Base-by-base conservation (phyloP, 441 rosid genomes). In the Erodium texanum region DNA sequence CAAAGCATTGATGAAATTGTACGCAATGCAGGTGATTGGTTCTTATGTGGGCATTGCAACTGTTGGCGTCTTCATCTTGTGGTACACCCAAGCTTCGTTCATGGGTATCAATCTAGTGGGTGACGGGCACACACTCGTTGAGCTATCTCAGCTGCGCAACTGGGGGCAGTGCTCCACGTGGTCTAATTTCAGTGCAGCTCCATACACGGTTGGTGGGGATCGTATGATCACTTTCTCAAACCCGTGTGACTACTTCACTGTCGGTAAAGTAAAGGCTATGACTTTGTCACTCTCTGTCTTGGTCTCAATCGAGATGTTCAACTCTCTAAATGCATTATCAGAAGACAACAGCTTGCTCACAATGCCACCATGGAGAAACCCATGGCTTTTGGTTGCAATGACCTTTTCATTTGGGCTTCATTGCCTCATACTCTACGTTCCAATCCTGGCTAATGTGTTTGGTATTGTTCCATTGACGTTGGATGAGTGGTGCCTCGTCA, bases 291-390 rank as follows among this genome's bases (percentile, higher is more conserved):
- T 93, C 58, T 83, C 99, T 0, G 97, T 93, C 5, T 73, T 93
- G 85, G 99, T 93, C 50, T 87, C 97, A 22, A 93, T 93, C 11
- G 99, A 93, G 82, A 93, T 93, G 99, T 91, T 93, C 87, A 93
- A 93, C 67, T 93, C 99, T 14, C 82, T 93, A 3, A 93, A 93
- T 52, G 98, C 98, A 38, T 86, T 93, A 20, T 93, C 97, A 0
- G 98, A 93, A 79, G 97, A 93, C 66, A 79, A 85, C 2, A 90
- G 97, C 77, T 78, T 90, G 10, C 48, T 87, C 65, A 81, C 85
- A 0, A 93, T 93, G 98, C 98, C 97, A 0, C 98, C 97, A 1
- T 93, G 98, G 98, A 94, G 89, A 22, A 93, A 93, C 77, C 98
- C 89, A 0, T 90, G 85, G 84, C 84, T 93, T 16, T 87, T 93